Evolutionary conservation across 2,329 filamentous ascomycete species (phyloP).

Genomic region (Colletotrichum eleusines): DNA sequence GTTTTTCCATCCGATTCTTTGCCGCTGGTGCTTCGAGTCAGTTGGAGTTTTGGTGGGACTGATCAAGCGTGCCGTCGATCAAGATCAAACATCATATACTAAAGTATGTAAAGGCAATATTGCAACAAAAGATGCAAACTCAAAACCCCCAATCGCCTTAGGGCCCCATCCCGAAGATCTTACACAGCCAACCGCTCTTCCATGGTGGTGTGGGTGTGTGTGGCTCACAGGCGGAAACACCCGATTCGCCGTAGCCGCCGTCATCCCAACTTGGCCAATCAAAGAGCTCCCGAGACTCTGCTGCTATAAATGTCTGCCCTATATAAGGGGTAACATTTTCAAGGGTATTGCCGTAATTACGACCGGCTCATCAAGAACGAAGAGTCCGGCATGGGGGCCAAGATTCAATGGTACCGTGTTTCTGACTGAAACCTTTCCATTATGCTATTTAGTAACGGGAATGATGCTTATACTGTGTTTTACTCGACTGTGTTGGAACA

Average conservation of each 20-base stretch:
- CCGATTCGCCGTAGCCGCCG: constrained; percentile 31
- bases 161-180: constrained; percentile 22
- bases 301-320: constrained; percentile 29
- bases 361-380: constrained; percentile 12
- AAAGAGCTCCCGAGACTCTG: background rate
- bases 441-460: no score
- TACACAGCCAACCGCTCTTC: constrained; percentile 3
- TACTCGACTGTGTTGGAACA: no score
- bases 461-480: no score
- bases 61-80: background rate
- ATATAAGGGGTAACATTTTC: constrained; percentile 11
- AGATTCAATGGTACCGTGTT: no score
- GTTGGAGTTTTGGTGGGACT: no score
- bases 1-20: constrained; percentile 3
- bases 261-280: constrained; percentile 32
- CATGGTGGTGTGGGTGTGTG: constrained; percentile 24
- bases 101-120: no score
- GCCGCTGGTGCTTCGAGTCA: background rate
- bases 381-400: background rate
- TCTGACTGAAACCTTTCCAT: no score
- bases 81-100: constrained; percentile 14
- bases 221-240: constrained; percentile 29
- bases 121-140: constrained; percentile 2
- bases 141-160: background rate
- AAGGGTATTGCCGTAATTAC: constrained; percentile 19